Evolutionary conservation across 139 green algal genomes (phyloP).

Genomic region (Prasinococcaceae sp.): DNA sequence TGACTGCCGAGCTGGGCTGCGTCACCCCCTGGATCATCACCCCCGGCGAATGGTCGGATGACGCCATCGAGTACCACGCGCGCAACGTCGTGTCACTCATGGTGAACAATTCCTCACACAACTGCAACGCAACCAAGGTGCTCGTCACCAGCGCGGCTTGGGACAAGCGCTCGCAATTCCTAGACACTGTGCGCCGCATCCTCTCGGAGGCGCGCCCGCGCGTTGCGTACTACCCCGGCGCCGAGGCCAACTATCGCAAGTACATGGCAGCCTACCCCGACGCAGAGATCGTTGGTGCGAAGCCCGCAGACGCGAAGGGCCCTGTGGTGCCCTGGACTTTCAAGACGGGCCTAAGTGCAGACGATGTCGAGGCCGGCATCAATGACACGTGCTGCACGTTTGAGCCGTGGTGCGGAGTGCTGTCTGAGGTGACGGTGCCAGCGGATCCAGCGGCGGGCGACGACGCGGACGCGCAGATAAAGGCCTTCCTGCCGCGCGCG

Average conservation of each 20-base stretch:
- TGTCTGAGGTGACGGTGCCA: too few species aligned
- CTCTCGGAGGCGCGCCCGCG: slow-evolving; percentile 21
- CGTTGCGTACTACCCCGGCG: slow-evolving; percentile 46
- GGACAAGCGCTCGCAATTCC: slow-evolving; percentile 14
- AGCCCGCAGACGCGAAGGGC: neutral
- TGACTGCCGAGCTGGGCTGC: slow-evolving; percentile 66
- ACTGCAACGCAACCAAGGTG: slow-evolving; percentile 61
- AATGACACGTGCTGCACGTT: slow-evolving; percentile 3
- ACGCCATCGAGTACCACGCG: slow-evolving; percentile 59
- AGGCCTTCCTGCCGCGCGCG: slow-evolving; percentile 45
- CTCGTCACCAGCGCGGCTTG: slow-evolving; percentile 48
- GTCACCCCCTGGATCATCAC: slow-evolving; percentile 71
- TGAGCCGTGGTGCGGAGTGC: slow-evolving; percentile 62
- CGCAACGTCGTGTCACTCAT: slow-evolving; percentile 37
- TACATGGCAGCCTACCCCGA: neutral
- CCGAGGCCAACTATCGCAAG: neutral
- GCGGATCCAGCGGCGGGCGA: too few species aligned
- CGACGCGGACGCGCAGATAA: too few species aligned
- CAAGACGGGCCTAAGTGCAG: slow-evolving; percentile 17
- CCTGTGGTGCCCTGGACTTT: slow-evolving; percentile 13
- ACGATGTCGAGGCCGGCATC: neutral
- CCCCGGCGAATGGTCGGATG: slow-evolving; percentile 37
- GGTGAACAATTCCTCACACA: slow-evolving; percentile 56
- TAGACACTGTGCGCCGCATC: slow-evolving; percentile 20
- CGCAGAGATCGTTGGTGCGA: neutral